These are phyloP conservation scores for Pythium diclinum DNA, from an alignment of 352 stramenopile genomes.

Conservation along the genomic window DNA sequence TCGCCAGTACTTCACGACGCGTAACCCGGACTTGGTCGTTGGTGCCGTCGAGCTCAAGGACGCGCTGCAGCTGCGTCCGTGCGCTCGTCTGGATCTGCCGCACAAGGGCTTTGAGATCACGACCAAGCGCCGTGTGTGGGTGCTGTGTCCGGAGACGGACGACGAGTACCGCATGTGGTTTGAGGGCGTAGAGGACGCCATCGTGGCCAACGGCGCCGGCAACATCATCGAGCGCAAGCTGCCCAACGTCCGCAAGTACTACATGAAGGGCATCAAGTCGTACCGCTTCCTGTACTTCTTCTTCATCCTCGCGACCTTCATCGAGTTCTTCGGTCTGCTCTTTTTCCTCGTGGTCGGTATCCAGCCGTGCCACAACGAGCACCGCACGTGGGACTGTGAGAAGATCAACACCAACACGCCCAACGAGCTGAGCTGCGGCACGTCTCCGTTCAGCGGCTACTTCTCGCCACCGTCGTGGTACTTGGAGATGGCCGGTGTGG, in stretches of 20 bases:
- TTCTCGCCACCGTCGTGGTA: conserved; percentile 37
- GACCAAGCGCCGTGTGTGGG: conserved; percentile 85
- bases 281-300: conserved; percentile 84
- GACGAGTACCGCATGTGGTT: conserved; percentile 89
- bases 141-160: conserved; percentile 80
- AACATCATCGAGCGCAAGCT: conserved; percentile 88
- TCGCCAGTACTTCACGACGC: conserved; percentile 84
- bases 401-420: conserved; percentile 61
- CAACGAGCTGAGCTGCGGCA: conserved; percentile 43
- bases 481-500: conserved; percentile 43
- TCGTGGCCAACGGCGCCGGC: conserved; percentile 71
- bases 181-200: conserved; percentile 70
- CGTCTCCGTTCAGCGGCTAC: conserved; percentile 62
- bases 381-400: conserved; percentile 45
- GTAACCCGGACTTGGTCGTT: conserved; percentile 77
- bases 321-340: conserved; percentile 70
- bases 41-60: conserved; percentile 83
- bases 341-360: conserved; percentile 86
- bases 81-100: conserved; percentile 73
- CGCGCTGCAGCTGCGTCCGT: conserved; percentile 79
- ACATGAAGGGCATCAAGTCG: conserved; percentile 83
- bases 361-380: conserved; percentile 65
- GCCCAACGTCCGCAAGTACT: conserved; percentile 87
- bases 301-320: conserved; percentile 64
- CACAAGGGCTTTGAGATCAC: conserved; percentile 84